A percentile compares a stretch with the other conserved stretches of the same genome.
Conservation (phyloP, 108 stramenopile species). For the Nannochloropsis gaditana region DNA sequence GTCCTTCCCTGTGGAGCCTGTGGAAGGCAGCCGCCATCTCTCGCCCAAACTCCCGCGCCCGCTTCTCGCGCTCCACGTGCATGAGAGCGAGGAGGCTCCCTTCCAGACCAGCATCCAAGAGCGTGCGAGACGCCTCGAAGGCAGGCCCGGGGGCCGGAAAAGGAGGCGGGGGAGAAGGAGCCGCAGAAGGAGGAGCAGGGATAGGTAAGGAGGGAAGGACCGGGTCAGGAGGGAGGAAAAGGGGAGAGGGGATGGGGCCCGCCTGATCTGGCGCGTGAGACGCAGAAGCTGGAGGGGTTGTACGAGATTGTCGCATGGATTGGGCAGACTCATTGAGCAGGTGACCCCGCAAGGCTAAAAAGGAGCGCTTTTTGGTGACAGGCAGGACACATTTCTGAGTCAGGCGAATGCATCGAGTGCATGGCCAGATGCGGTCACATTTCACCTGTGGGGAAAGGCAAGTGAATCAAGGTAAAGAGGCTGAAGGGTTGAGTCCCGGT, state of each 20-base stretch:
- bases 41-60: neutral
- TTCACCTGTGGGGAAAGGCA: neutral
- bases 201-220: neutral
- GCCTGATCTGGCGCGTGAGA: neutral
- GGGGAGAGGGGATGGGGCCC: neutral
- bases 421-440: neutral
- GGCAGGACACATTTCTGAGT: conserved; percentile 10
- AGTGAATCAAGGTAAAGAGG: neutral
- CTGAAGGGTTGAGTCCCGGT: neutral
- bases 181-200: neutral
- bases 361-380: neutral
- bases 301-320: neutral
- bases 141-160: neutral
- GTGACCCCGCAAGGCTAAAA: neutral
- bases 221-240: neutral
- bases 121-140: neutral
- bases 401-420: neutral
- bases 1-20: neutral
- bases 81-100: neutral
- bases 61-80: neutral
- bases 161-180: neutral
- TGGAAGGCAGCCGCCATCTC: neutral
- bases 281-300: neutral
- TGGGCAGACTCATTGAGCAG: neutral
- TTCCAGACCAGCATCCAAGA: neutral